Conservation (phyloP, 495 filamentous ascomycete genomes). For the Margaritispora aquatica region DNA sequence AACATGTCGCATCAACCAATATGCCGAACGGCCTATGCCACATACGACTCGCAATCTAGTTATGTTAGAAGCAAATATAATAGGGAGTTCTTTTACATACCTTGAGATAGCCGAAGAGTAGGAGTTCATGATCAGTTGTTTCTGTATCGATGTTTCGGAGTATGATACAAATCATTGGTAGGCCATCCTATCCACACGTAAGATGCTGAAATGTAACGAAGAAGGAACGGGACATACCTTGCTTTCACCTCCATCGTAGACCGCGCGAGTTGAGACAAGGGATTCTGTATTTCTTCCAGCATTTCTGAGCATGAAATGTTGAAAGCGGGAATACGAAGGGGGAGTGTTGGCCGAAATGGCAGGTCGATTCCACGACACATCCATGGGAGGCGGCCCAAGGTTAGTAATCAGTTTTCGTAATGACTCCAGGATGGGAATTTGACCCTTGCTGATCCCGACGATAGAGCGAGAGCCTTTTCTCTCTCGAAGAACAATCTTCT, state of each 20-base stretch:
- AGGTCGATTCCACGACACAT: slow-evolving; percentile 57
- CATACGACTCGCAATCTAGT: slow-evolving; percentile 54
- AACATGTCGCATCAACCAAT: slow-evolving; percentile 60
- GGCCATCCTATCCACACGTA: slow-evolving; percentile 40
- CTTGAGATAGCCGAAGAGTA: slow-evolving; percentile 59
- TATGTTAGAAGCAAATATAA: slow-evolving; percentile 4
- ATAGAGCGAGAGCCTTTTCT: slow-evolving; percentile 44
- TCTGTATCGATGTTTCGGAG: slow-evolving; percentile 56
- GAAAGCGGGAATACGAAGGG: slow-evolving; percentile 57
- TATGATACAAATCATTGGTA: slow-evolving; percentile 60
- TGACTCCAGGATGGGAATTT: slow-evolving; percentile 43
- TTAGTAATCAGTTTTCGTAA: slow-evolving; percentile 53
- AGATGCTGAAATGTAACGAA: not conserved
- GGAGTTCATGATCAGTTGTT: slow-evolving; percentile 51
- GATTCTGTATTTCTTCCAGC: slow-evolving; percentile 55
- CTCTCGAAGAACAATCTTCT: slow-evolving; percentile 52
- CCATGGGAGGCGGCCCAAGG: slow-evolving; percentile 55
- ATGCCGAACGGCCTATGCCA: slow-evolving; percentile 62
- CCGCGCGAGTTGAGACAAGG: slow-evolving; percentile 50
- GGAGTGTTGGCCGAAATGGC: slow-evolving; percentile 50
- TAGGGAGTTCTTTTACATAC: slow-evolving; percentile 23
- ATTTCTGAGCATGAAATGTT: slow-evolving; percentile 64
- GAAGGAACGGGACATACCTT: slow-evolving; percentile 33
- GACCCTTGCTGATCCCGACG: slow-evolving; percentile 35
- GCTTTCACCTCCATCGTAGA: slow-evolving; percentile 63